phyloP scores from a whole-genome alignment of 495 filamentous ascomycete genomes.

The Aeminium ludgeri region DNA sequence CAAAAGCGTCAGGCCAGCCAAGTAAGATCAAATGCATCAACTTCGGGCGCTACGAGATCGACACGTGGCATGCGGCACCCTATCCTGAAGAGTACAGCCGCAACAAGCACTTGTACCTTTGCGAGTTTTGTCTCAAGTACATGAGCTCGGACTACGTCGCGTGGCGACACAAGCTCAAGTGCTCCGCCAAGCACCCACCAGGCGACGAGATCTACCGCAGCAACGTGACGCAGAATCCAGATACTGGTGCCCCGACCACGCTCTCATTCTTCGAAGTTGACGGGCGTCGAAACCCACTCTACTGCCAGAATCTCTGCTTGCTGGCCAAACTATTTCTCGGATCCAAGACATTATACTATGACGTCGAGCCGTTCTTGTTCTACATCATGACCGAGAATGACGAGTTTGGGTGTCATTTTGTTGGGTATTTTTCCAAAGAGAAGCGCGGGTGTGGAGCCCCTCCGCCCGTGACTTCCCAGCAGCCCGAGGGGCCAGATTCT shows the following conservation, averaged over 20 bases:
- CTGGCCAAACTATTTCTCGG: conserved; percentile 91
- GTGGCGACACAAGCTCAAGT: conserved; percentile 90
- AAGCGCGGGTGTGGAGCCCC: conserved; percentile 39
- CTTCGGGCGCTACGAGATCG: conserved; percentile 92
- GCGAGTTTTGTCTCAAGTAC: conserved; percentile 97
- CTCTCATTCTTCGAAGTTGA: conserved; percentile 96
- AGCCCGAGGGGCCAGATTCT: conserved; percentile 41
- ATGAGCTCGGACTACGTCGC: conserved; percentile 98
- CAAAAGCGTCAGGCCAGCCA: conserved; percentile 66
- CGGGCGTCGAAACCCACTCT: conserved; percentile 88
- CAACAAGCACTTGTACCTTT: conserved; percentile 89
- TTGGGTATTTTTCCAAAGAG: conserved; percentile 98
- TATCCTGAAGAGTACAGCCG: conserved; percentile 97
- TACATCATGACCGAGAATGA: conserved; percentile 97
- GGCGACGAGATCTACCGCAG: conserved; percentile 92
- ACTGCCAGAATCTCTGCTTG: conserved; percentile 93
- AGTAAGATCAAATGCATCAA: conserved; percentile 98
- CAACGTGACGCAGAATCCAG: conserved; percentile 10
- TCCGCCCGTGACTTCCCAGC: conserved; percentile 1
- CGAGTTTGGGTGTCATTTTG: conserved; percentile 86
- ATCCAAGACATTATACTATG: conserved; percentile 96
- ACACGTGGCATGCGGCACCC: conserved; percentile 98
- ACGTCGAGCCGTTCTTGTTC: conserved; percentile 95
- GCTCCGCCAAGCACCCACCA: conserved; percentile 85
- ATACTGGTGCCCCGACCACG: conserved; percentile 42